Percentiles rank a stretch among this genome's conserved stretches.
phyloP scores from a whole-genome alignment of 768 basidiomycete species.

The Peribolospora baueri region DNA sequence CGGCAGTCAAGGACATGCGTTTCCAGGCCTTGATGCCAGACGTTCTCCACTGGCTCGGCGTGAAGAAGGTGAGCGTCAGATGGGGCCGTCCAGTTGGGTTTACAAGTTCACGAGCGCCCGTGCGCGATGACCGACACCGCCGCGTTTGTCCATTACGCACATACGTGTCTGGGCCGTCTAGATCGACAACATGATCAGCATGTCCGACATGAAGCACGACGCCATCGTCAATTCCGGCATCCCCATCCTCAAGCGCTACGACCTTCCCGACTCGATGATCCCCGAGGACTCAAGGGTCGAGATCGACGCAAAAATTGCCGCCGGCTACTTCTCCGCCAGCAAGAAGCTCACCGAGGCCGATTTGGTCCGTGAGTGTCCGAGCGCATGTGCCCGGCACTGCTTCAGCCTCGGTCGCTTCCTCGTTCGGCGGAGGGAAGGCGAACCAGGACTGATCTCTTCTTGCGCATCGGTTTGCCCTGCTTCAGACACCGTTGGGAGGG shows the following conservation, averaged over 20 bases:
- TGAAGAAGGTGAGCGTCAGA: conserved; percentile 36
- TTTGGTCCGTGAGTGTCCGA: too few relatives aligned
- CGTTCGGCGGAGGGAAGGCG: too few relatives aligned
- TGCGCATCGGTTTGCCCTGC: too few relatives aligned
- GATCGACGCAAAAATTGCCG: conserved; percentile 87
- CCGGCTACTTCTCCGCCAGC: conserved; percentile 69
- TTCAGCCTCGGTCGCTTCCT: too few relatives aligned
- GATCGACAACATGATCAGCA: conserved; percentile 5
- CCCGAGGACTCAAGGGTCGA: conserved; percentile 47
- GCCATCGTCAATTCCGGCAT: conserved; percentile 79
- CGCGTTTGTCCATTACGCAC: background rate
- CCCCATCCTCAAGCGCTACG: conserved; percentile 53
- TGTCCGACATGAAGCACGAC: conserved; percentile 53
- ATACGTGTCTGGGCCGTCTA: background rate
- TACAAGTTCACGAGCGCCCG: too few relatives aligned
- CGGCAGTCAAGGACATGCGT: conserved; percentile 53
- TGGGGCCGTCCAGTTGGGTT: too few relatives aligned
- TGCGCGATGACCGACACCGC: too few relatives aligned
- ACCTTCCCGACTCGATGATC: conserved; percentile 39
- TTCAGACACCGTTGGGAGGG: too few relatives aligned
- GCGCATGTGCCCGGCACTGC: too few relatives aligned
- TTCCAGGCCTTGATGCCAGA: conserved; percentile 91
- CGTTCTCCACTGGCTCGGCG: conserved; percentile 80
- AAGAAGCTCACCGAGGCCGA: conserved; percentile 39
- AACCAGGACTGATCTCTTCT: too few relatives aligned